phyloP scores from a whole-genome alignment of 2,329 filamentous ascomycete genomes.

The Acrodontium crateriforme region DNA sequence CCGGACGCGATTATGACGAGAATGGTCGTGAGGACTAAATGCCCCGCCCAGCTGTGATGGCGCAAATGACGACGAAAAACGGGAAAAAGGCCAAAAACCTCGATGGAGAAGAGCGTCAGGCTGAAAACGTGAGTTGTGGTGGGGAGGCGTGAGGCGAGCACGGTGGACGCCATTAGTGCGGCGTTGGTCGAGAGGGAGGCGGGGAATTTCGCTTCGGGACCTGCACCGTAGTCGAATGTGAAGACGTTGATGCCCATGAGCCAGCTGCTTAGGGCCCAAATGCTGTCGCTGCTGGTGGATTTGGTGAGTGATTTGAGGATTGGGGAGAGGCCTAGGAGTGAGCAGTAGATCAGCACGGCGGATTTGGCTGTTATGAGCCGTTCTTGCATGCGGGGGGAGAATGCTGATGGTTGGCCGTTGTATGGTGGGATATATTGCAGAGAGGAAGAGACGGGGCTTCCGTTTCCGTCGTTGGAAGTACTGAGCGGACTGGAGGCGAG shows the following conservation, averaged over 20 bases:
- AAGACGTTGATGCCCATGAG: slow-evolving; percentile 91
- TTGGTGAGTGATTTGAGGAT: slow-evolving; percentile 93
- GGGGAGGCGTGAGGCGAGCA: slow-evolving; percentile 77
- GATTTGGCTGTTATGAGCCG: slow-evolving; percentile 78
- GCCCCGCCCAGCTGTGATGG: slow-evolving; percentile 67
- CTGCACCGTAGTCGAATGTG: slow-evolving; percentile 89
- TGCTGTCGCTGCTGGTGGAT: slow-evolving; percentile 84
- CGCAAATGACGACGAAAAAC: slow-evolving; percentile 84
- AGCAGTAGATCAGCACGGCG: slow-evolving; percentile 82
- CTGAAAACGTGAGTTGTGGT: slow-evolving; percentile 91
- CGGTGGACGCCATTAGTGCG: slow-evolving; percentile 88
- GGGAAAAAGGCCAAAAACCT: slow-evolving; percentile 95
- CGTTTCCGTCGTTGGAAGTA: slow-evolving; percentile 16
- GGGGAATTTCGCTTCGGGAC: slow-evolving; percentile 48
- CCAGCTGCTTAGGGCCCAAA: slow-evolving; percentile 94
- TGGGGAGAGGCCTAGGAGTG: slow-evolving; percentile 77
- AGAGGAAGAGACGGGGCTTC: slow-evolving; percentile 14
- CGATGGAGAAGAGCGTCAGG: slow-evolving; percentile 87
- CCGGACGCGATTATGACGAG: slow-evolving; percentile 69
- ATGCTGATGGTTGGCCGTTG: slow-evolving; percentile 22
- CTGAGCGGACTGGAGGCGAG: slow-evolving; percentile 9
- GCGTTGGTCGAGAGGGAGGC: slow-evolving; percentile 83
- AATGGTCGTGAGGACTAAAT: slow-evolving; percentile 59
- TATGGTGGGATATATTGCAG: slow-evolving; percentile 22
- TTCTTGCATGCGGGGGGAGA: slow-evolving; percentile 45